Evolutionary conservation across 1,139 yeast species (phyloP).

Genomic region (Pichia sp.): DNA sequence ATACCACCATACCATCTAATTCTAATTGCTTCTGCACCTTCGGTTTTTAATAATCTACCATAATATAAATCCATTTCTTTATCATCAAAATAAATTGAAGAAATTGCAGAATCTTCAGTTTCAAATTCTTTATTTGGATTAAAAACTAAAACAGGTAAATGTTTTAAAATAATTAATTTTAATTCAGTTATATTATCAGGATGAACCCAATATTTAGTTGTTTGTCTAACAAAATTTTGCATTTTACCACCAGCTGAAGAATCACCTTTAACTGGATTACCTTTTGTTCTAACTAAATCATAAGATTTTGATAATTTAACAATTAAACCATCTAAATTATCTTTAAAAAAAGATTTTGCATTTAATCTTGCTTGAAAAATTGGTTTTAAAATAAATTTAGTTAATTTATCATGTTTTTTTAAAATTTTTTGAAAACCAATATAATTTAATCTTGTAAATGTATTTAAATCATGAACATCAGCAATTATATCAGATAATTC

Average conservation of each 20-base stretch:
- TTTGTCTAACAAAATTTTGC: constrained; percentile 96
- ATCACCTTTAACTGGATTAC: constrained; percentile 91
- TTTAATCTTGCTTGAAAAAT: constrained; percentile 89
- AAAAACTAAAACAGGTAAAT: constrained; percentile 92
- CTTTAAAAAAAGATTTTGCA: constrained; percentile 92
- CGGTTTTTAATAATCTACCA: constrained; percentile 92
- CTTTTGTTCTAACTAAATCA: constrained; percentile 90
- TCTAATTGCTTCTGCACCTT: constrained; percentile 98
- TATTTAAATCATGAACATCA: constrained; percentile 94
- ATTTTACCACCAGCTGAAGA: constrained; percentile 95
- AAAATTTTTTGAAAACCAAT: constrained; percentile 95
- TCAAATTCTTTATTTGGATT: constrained; percentile 95
- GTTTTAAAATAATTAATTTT: constrained; percentile 85
- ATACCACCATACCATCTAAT: constrained; percentile 99
- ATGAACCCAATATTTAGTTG: constrained; percentile 98
- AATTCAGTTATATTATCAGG: constrained; percentile 98
- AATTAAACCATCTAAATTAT: constrained; percentile 82
- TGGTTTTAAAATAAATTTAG: constrained; percentile 75
- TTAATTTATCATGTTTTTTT: constrained; percentile 91
- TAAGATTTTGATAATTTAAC: constrained; percentile 85
- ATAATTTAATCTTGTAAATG: constrained; percentile 85
- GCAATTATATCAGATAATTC: constrained; percentile 92
- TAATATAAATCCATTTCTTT: constrained; percentile 82
- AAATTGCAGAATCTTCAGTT: constrained; percentile 88
- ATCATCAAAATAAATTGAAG: constrained; percentile 93